Percentiles rank a stretch among this genome's conserved stretches.
These are phyloP conservation scores for Sonneratia caseolaris DNA, from an alignment of 345 rosid species.

Conservation along the genomic window DNA sequence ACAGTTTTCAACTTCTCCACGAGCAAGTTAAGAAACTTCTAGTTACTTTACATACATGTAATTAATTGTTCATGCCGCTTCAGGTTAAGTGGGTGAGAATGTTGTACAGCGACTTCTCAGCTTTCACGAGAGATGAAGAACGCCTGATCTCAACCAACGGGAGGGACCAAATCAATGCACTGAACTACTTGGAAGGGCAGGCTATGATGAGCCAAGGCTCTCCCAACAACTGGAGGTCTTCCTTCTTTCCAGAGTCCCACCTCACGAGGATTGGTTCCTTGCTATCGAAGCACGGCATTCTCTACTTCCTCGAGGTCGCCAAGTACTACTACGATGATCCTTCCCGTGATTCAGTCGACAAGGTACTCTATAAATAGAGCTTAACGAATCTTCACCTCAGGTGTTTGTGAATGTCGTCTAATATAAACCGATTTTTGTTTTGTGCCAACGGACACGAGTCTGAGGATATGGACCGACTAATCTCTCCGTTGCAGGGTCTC, in stretches of 20 bases:
- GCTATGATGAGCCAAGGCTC: conserved; percentile 27
- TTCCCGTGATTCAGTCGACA: conserved; percentile 6
- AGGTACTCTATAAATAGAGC: conserved; percentile 11
- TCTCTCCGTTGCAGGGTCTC: conserved; percentile 14
- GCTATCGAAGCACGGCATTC: conserved; percentile 21
- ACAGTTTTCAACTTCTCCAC: too few relatives aligned
- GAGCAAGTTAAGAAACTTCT: too few relatives aligned
- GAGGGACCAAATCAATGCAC: conserved; percentile 4
- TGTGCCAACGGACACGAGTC: background rate
- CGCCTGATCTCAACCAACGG: conserved; percentile 34
- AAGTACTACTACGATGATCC: conserved; percentile 21
- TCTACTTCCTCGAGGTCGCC: conserved; percentile 40
- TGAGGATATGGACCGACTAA: background rate
- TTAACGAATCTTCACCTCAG: too few relatives aligned
- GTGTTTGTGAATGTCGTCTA: too few relatives aligned
- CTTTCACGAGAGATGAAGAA: conserved; percentile 40
- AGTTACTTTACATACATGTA: too few relatives aligned
- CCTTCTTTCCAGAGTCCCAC: conserved; percentile 29
- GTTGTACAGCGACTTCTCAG: conserved; percentile 37
- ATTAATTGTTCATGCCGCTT: background rate
- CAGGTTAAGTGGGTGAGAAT: conserved; percentile 42
- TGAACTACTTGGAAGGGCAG: conserved; percentile 45
- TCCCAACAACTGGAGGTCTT: conserved; percentile 37
- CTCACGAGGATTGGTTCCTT: conserved; percentile 24
- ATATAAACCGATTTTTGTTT: too few relatives aligned